Evolutionary conservation across 495 filamentous ascomycete species (phyloP), one percentile per base, ranked within the genome.

Genomic region (Daldinia loculata): DNA sequence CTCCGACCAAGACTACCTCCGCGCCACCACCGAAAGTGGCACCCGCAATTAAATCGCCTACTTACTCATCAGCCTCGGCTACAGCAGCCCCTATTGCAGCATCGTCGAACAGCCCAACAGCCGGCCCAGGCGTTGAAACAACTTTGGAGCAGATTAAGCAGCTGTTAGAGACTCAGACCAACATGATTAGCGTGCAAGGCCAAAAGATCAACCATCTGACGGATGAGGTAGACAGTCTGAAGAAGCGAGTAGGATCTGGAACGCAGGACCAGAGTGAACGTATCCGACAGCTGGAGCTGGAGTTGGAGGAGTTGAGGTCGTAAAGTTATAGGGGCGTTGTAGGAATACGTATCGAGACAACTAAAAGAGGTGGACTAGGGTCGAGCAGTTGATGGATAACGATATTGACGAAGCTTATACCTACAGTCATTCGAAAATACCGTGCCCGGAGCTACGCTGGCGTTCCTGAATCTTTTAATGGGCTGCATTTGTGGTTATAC

Each of bases 171-270:
- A 78, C 80, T 48, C 91, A 93, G 76, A 88, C 80, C 51, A 80
- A 82, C 77, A 84, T 88, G 56, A 89, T 94, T 70, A 83, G 77
- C 57, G 70, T 70, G 4, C 83, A 85, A 71, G 79, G 72, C 59
- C 87, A 90, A 59, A 84, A 90, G 79, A 92, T 93, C 66, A 80
- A 77, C 17, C 79, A 85, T 38, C 77, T 95, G 45, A 87, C 89
- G 0, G 80, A 80, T 26, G 91, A 94, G 77, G 88, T 95, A 15
- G 91, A 90, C 77, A 83, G 82, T 14, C 80, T 95, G 66, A 93
- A 92, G 83, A 87, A 86, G 78, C 84, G 81, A 65, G 80, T 89
- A 32, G 86, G 82, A n/a, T 79, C 85, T 1, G 84, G 83, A 45
- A 81, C 80, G 38, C 80, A 85, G 69, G 84, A 88, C 72, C 89